phyloP scores from a whole-genome alignment of 2,329 filamentous ascomycete species.

The Calonectria pseudoreteaudii region DNA sequence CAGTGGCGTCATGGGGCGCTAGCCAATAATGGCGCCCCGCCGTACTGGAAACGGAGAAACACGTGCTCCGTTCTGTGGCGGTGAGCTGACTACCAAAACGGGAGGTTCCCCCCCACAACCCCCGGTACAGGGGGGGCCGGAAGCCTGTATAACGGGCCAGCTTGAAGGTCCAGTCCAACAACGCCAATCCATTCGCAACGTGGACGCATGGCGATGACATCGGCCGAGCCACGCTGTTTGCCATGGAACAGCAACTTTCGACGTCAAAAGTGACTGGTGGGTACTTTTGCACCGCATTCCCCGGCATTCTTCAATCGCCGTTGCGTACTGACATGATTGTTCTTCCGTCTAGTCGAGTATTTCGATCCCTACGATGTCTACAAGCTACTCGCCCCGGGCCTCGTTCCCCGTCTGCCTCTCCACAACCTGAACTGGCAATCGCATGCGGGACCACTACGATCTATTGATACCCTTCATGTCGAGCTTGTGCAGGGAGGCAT shows the following conservation, averaged over 20 bases:
- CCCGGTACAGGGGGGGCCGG: conserved; percentile 21
- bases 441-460: conserved; percentile 87
- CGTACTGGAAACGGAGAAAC: conserved; percentile 45
- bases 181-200: conserved; percentile 29
- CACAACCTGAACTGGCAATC: conserved; percentile 98
- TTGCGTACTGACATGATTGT: conserved; percentile 31
- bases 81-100: conserved; percentile 40
- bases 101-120: conserved; percentile 19
- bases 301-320: neutral
- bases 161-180: conserved; percentile 32
- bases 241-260: conserved; percentile 75
- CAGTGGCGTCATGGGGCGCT: conserved; percentile 31
- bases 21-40: conserved; percentile 36
- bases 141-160: conserved; percentile 37
- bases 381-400: conserved; percentile 80
- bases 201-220: conserved; percentile 45
- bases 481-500: conserved; percentile 79
- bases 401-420: conserved; percentile 84
- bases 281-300: conserved; percentile 24
- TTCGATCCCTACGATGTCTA: conserved; percentile 93
- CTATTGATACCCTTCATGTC: conserved; percentile 92
- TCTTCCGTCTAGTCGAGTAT: conserved; percentile 80
- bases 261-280: conserved; percentile 83
- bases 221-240: conserved; percentile 43
- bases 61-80: conserved; percentile 39